Conservation (phyloP, 2,329 filamentous ascomycete species). For the Arthrocladium fulminans region DNA sequence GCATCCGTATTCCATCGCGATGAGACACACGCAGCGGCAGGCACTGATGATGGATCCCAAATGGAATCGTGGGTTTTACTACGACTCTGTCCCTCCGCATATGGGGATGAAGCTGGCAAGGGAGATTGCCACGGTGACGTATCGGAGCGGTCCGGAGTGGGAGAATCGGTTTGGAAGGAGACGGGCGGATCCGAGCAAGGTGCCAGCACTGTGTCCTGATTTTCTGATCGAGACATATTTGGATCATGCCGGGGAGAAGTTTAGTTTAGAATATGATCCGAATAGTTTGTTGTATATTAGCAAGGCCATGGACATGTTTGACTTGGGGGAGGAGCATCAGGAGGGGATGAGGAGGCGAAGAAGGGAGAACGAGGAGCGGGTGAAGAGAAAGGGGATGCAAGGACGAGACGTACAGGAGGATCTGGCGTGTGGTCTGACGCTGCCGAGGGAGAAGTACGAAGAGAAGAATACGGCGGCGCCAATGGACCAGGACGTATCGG, state of each 20-base stretch:
- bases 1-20: conserved; percentile 96
- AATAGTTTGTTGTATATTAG: conserved; percentile 94
- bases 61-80: conserved; percentile 94
- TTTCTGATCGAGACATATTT: conserved; percentile 98
- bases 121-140: conserved; percentile 95
- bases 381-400: conserved; percentile 39
- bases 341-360: conserved; percentile 54
- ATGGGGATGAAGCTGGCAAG: conserved; percentile 95
- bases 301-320: conserved; percentile 98
- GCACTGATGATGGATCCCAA: conserved; percentile 98
- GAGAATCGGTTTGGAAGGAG: conserved; percentile 85
- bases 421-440: conserved; percentile 63
- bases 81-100: conserved; percentile 75
- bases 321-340: conserved; percentile 68
- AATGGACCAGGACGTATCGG: conserved; percentile 26
- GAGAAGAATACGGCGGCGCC: conserved; percentile 54
- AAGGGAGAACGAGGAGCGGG: conserved; percentile 48
- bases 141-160: conserved; percentile 94
- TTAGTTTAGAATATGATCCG: conserved; percentile 90
- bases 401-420: conserved; percentile 32
- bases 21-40: conserved; percentile 95
- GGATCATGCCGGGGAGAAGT: conserved; percentile 96
- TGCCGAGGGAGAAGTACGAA: conserved; percentile 76
- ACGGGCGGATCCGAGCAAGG: conserved; percentile 74
- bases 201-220: conserved; percentile 89